Base-by-base conservation (phyloP, 1,139 yeast genomes). In the Geotrichum restrictum region DNA sequence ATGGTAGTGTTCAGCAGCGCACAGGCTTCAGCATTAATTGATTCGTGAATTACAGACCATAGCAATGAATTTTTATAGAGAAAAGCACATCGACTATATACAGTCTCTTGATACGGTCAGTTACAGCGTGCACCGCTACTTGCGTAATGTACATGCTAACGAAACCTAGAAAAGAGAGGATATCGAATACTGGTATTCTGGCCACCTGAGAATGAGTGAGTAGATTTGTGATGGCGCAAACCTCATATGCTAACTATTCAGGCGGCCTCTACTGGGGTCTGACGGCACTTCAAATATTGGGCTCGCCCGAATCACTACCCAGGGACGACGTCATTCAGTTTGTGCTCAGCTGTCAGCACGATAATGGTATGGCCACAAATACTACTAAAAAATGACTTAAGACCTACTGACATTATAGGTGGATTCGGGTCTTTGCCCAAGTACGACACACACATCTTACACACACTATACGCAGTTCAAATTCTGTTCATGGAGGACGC, bases 231-330 rank as follows among this genome's bases (percentile, higher is more conserved):
- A 22, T 14, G 37, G 21, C 16, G 5, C 21, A 16, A 13, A 14
- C 4, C 45, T 24, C n/a, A n/a, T n/a, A 24, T 24, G 32, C 29
- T 16, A 22, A 29, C 33, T 2, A 13, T 19, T 18, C 36, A 64
- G 67, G 87, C 63, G 98, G 98, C 4, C 75, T 94, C 1, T 93
- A 94, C 67, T 93, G 99, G 99, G 98, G 97, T 0, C 73, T 88
- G 5, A 83, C 86, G 14, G 88, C 97, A 0, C 70, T 91, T 38
- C 79, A 80, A 49, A 70, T 85, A 7, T 66, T 91, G 72, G 76
- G 77, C 41, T 73, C 82, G 1, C 71, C 75, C 22, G 77, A 77
- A n/a, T 76, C 81, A 1, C 78, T 93, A 49, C 77, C 83, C 11
- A 72, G 75, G 53, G 69, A 74, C 0, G 88, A 83, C 6, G 82